A percentile compares a stretch with the other conserved stretches of the same genome.
Conservation (phyloP, 108 stramenopile genomes). For the Cyclotella cryptica region DNA sequence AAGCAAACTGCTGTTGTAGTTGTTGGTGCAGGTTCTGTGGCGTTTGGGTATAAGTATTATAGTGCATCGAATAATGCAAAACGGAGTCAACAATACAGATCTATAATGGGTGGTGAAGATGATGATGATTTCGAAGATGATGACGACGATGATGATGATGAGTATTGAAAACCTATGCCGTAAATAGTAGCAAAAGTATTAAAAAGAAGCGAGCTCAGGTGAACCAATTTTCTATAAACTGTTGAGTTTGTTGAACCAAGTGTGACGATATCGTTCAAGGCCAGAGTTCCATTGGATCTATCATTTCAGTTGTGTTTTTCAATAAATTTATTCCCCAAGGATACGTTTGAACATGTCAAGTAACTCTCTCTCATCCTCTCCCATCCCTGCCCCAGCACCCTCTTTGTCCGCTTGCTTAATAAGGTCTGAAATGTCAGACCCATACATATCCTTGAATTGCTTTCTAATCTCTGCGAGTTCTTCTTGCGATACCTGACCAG, state of each 20-base stretch:
- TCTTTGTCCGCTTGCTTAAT: slow-evolving; percentile 68
- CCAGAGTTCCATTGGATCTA: too few species aligned
- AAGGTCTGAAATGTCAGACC: slow-evolving; percentile 78
- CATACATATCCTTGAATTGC: slow-evolving; percentile 81
- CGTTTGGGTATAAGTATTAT: slow-evolving; percentile 62
- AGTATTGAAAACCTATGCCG: background rate
- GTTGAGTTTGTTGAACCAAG: too few species aligned
- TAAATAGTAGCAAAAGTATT: too few species aligned
- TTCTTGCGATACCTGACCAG: slow-evolving; percentile 64
- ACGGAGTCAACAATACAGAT: background rate
- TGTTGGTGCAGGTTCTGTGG: slow-evolving; percentile 62
- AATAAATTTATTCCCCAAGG: slow-evolving; percentile 50
- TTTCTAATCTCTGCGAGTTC: slow-evolving; percentile 74
- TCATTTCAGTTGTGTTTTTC: background rate
- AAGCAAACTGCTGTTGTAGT: slow-evolving; percentile 60
- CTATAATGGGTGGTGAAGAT: slow-evolving; percentile 5
- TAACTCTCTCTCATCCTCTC: slow-evolving; percentile 68
- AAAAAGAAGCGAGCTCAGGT: too few species aligned
- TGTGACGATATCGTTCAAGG: too few species aligned
- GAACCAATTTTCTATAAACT: too few species aligned
- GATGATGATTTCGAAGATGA: background rate
- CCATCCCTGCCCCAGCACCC: slow-evolving; percentile 52
- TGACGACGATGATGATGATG: background rate
- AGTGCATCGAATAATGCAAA: slow-evolving; percentile 26
- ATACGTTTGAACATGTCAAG: slow-evolving; percentile 84